Base-by-base conservation (phyloP, 2,329 filamentous ascomycete genomes). In the Drechslerella dactyloides region DNA sequence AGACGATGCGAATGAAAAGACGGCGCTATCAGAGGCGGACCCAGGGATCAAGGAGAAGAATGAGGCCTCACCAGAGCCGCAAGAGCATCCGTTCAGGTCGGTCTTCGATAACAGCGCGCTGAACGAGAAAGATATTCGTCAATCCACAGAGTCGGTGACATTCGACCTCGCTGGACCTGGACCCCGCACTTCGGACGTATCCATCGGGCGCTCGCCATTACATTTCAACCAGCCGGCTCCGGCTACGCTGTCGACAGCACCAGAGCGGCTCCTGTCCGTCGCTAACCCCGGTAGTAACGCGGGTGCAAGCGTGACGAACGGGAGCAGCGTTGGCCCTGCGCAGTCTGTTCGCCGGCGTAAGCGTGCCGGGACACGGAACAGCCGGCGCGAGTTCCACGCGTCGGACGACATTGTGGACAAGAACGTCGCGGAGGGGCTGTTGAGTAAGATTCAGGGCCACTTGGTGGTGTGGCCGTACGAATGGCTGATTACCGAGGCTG, bases 381-480 rank as follows among this genome's bases (percentile, higher is more conserved):
- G 86, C 75, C 85, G 85, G 33, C 85, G 86, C 46, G 86, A 86
- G 0, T 86, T 88, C 75, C 82, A 84, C 61, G 84, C 84, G 13
- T 81, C 84, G 0, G 93, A 96, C 73, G 91, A 96, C 57, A 82
- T 97, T 75, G 83, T 97, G 59, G 84, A 85, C 27, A 86, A 86
- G 61, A 84, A 85, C 4, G 90, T 96, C 75, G 90, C 92, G 0
- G 93, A 96, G 78, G 89, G 90, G 76, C 81, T 97, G 75, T 82
- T 97, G 75, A 85, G 86, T 74, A 82, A 94, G 81, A 85, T 94
- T 24, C 93, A 97, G 79, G 94, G 94, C 0, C 88, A 93, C 78
- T 80, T 99, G 58, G 93, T 99, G 24, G 82, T 91, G 74, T 99
- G 96, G 83, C 94, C 94, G 4, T 96, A 97, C 80, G 91, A 99